These are phyloP conservation scores for Agrocybe praecox DNA, from an alignment of 768 basidiomycete genomes.

Conservation along the genomic window DNA sequence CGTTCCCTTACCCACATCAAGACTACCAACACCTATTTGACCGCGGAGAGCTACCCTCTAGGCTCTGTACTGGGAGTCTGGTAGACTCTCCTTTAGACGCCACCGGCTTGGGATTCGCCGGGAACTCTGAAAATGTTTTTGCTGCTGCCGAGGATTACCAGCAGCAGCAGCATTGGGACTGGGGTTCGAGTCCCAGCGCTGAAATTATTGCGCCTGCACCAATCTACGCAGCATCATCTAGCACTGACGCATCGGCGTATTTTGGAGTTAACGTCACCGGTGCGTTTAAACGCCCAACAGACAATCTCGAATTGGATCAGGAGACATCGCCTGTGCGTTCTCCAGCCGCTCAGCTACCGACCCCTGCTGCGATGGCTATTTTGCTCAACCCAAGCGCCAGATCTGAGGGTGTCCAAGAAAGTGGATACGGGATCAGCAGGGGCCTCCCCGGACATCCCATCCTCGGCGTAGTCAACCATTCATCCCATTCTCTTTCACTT, in stretches of 20 bases:
- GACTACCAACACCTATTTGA: slow-evolving; percentile 43
- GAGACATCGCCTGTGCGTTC: slow-evolving; percentile 28
- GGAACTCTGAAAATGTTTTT: slow-evolving; percentile 27
- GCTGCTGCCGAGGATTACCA: slow-evolving; percentile 43
- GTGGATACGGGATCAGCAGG: slow-evolving; percentile 18
- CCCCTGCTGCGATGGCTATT: slow-evolving; percentile 50
- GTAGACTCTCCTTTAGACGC: slow-evolving; percentile 38
- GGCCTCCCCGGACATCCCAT: background rate
- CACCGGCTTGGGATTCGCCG: slow-evolving; percentile 48
- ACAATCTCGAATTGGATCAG: slow-evolving; percentile 1
- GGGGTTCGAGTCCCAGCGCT: slow-evolving; percentile 22
- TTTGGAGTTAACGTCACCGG: background rate
- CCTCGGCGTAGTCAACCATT: background rate
- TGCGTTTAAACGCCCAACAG: background rate
- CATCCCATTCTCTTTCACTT: slow-evolving; percentile 17
- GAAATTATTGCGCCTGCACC: slow-evolving; percentile 34
- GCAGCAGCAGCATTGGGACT: slow-evolving; percentile 31
- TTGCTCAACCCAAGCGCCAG: slow-evolving; percentile 39
- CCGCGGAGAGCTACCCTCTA: slow-evolving; percentile 38
- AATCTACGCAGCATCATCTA: slow-evolving; percentile 23
- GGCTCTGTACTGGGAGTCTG: slow-evolving; percentile 33
- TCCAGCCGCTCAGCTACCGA: slow-evolving; percentile 43
- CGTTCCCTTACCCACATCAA: slow-evolving; percentile 45
- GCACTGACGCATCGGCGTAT: background rate
- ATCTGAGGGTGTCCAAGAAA: slow-evolving; percentile 27